These are phyloP conservation scores for Chalciporus pseudorubinellus DNA, from an alignment of 768 basidiomycete species.

Conservation along the genomic window DNA sequence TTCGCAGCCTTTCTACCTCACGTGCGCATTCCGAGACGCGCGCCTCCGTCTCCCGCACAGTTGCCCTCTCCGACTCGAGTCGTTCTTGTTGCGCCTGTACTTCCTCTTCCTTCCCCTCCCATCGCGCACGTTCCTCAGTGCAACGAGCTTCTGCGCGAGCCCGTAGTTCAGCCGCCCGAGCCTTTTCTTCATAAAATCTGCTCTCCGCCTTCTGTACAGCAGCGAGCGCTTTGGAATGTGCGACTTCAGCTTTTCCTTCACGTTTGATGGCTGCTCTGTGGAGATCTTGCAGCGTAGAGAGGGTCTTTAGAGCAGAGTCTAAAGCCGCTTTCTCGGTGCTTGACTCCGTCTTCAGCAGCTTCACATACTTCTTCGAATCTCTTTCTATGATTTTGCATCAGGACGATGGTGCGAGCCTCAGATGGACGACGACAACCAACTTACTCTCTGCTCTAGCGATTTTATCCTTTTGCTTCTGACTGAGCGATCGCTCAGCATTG, in stretches of 20 bases:
- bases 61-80: constrained; percentile 49
- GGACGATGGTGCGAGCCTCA: not conserved
- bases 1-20: constrained; percentile 66
- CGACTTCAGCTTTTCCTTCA: constrained; percentile 55
- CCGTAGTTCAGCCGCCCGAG: constrained; percentile 49
- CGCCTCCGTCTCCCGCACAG: constrained; percentile 56
- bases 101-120: constrained; percentile 50
- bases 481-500: constrained; percentile 48
- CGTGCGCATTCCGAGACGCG: constrained; percentile 68
- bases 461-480: constrained; percentile 48
- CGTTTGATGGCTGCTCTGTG: constrained; percentile 67
- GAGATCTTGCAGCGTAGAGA: constrained; percentile 64
- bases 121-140: constrained; percentile 59
- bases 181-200: constrained; percentile 58
- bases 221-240: constrained; percentile 51
- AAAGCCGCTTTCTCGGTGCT: constrained; percentile 66
- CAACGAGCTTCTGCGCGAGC: constrained; percentile 43
- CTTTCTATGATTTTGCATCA: constrained; percentile 38
- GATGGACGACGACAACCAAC: constrained; percentile 10
- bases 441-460: constrained; percentile 54
- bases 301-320: constrained; percentile 57
- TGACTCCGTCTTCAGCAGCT: constrained; percentile 67
- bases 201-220: constrained; percentile 64
- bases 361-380: constrained; percentile 60
- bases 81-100: constrained; percentile 45